phyloP scores from a whole-genome alignment of 192 early-diverging fungal genomes.

The Entrophospora sp. region DNA sequence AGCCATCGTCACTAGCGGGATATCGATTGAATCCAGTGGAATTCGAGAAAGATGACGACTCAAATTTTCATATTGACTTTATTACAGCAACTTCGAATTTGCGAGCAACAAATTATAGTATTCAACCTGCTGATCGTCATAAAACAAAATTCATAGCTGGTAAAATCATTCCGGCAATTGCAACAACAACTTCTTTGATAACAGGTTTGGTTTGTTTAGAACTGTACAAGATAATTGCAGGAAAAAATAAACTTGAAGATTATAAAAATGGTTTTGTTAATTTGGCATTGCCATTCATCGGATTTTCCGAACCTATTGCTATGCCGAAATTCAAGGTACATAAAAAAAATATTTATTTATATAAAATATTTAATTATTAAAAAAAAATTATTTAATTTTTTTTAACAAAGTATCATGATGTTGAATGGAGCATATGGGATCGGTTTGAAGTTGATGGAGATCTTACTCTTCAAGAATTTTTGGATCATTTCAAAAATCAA shows the following conservation, averaged over 20 bases:
- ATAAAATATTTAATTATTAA: background rate
- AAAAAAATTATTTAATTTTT: background rate
- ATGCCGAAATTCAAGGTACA: constrained; percentile 62
- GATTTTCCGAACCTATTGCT: constrained; percentile 96
- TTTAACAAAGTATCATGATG: constrained; percentile 58
- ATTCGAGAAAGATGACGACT: constrained; percentile 99
- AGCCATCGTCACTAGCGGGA: constrained; percentile 70
- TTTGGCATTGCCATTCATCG: constrained; percentile 96
- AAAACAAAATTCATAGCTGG: constrained; percentile 86
- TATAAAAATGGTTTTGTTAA: constrained; percentile 99
- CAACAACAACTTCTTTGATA: constrained; percentile 92
- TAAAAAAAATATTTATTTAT: background rate
- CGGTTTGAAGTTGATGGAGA: constrained; percentile 80
- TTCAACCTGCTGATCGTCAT: constrained; percentile 63
- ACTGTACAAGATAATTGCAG: constrained; percentile 88
- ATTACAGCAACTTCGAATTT: constrained; percentile 96
- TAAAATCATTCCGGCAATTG: constrained; percentile 87
- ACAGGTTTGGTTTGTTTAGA: constrained; percentile 97
- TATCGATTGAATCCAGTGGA: constrained; percentile 83
- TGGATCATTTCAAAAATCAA: constrained; percentile 74
- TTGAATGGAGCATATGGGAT: constrained; percentile 91
- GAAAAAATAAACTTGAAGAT: constrained; percentile 75
- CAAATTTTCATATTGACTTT: constrained; percentile 99
- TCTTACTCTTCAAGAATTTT: constrained; percentile 80
- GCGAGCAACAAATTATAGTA: constrained; percentile 76